Evolutionary conservation across 139 green algal species (phyloP), one percentile per base, ranked within the genome.

Genomic region (Desmodesmus armatus): DNA sequence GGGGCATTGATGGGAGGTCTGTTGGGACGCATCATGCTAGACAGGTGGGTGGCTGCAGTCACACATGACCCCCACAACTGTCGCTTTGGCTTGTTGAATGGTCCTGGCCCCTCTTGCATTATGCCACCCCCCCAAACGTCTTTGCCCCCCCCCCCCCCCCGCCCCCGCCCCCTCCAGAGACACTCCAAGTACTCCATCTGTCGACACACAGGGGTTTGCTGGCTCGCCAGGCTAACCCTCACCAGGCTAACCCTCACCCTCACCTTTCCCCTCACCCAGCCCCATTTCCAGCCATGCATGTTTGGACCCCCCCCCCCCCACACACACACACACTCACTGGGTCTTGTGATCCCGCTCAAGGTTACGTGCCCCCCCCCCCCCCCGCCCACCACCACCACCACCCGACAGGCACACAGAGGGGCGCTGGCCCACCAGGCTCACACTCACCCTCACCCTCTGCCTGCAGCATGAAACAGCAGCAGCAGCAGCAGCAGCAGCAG

Each of bases 11-110:
- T 13, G 13, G 35, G 47, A 55, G 47, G 47, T 55, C 47, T 13
- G 9, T 55, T 7, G 9, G 13, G 47, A 7, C 67, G 91, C 2
- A 83, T 94, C 15, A 21, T 84, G 47, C 37, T 90, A 69, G 87
- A 92, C 80, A 75, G 83, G 87, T 89, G 79, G 60, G 58, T 33
- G 0, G 27, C 43, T 3, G n/a, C n/a, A n/a, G n/a, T n/a, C n/a
- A n/a, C n/a, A n/a, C n/a, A n/a, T n/a, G n/a, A n/a, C n/a, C n/a
- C n/a, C n/a, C n/a, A n/a, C n/a, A n/a, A n/a, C n/a, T n/a, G n/a
- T n/a, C n/a, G n/a, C n/a, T n/a, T n/a, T n/a, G n/a, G n/a, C n/a
- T n/a, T n/a, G n/a, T n/a, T n/a, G n/a, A n/a, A n/a, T n/a, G n/a
- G n/a, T n/a, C n/a, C n/a, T n/a, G n/a, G n/a, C n/a, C n/a, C n/a